Evolutionary conservation across 805 yeast species (phyloP).

Genomic region (Yarrowia bubula): DNA sequence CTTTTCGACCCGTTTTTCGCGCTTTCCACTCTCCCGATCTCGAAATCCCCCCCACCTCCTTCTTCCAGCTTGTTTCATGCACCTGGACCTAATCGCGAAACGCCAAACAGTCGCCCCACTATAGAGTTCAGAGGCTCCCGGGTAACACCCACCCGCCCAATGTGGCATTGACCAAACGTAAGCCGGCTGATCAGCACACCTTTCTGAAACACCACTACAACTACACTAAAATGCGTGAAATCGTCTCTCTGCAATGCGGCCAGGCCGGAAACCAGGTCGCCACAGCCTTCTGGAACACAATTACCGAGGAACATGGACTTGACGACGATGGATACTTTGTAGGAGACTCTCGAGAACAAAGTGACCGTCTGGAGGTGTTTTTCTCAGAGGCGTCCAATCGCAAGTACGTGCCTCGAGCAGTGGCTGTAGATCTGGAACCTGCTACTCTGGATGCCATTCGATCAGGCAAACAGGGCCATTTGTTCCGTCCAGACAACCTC

Average conservation of each 20-base stretch:
- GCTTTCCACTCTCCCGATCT: background rate
- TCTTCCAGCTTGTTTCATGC: background rate
- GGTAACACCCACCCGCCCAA: slow-evolving; percentile 9
- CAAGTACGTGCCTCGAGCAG: slow-evolving; percentile 93
- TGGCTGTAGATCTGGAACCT: slow-evolving; percentile 90
- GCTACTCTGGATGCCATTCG: slow-evolving; percentile 88
- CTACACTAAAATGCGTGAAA: slow-evolving; percentile 42
- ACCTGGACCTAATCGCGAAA: background rate
- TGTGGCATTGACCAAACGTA: slow-evolving; percentile 17
- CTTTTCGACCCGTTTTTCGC: background rate
- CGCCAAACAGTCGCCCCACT: slow-evolving; percentile 26
- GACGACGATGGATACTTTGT: slow-evolving; percentile 39
- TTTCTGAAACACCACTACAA: background rate
- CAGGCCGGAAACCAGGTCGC: slow-evolving; percentile 48
- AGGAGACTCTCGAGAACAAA: slow-evolving; percentile 30
- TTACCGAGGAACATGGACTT: slow-evolving; percentile 41
- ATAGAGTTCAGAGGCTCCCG: background rate
- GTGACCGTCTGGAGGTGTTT: slow-evolving; percentile 69
- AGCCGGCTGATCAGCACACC: slow-evolving; percentile 1
- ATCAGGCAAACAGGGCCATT: slow-evolving; percentile 71
- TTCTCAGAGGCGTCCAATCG: slow-evolving; percentile 77
- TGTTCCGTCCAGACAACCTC: slow-evolving; percentile 90
- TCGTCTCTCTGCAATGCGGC: slow-evolving; percentile 46
- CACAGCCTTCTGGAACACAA: slow-evolving; percentile 43
- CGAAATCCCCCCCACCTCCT: background rate